Evolutionary conservation across 2,329 filamentous ascomycete genomes (phyloP), one percentile per base, ranked within the genome.

Genomic region (Didymella pinodella): DNA sequence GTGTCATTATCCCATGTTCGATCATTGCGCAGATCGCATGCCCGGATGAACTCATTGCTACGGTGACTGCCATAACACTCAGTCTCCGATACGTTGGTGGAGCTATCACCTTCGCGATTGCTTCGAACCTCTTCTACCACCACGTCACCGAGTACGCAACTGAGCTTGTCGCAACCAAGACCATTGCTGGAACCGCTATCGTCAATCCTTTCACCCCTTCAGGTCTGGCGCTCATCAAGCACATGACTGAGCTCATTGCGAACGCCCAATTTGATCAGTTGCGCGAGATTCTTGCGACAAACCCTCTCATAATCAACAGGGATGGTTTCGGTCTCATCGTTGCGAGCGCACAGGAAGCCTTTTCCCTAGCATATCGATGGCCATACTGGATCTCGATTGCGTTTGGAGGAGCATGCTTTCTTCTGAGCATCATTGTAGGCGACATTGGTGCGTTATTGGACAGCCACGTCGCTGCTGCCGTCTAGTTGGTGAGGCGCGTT

Each of bases 21-120:
- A 88, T 90, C 64, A 88, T 90, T 57, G 86, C 86, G 7, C 88
- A 86, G 10, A 90, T 90, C 65, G 86, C 90, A 64, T 90, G 87
- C 61, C 88, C 88, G 0, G 86, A 88, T 68, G 88, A 90, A 54
- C 80, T 90, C 6, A 90, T 91, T 62, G 88, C 87, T 7, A 90
- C 88, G 2, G 82, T 90, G 45, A 85, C 88, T 1, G 87, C 89
- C 6, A 79, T 91, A 22, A 90, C 88, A 0, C 83, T 91, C 36
- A 84, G 87, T n/a, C 85, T 91, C 64, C 87, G 89, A 36, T 86
- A 89, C 54, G 82, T 90, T 34, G 88, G 89, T 46, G 88, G 88
- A 29, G 83, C 84, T 12, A 84, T 90, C 59, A 88, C 86, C 32
- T 89, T 87, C 70, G 82, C 83, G n/a, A 68, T 80, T 3, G 81